Evolutionary conservation across 2,329 filamentous ascomycete species (phyloP), one percentile per base, ranked within the genome.

Genomic region (Ophiocordyceps camponoti-rufipedis): DNA sequence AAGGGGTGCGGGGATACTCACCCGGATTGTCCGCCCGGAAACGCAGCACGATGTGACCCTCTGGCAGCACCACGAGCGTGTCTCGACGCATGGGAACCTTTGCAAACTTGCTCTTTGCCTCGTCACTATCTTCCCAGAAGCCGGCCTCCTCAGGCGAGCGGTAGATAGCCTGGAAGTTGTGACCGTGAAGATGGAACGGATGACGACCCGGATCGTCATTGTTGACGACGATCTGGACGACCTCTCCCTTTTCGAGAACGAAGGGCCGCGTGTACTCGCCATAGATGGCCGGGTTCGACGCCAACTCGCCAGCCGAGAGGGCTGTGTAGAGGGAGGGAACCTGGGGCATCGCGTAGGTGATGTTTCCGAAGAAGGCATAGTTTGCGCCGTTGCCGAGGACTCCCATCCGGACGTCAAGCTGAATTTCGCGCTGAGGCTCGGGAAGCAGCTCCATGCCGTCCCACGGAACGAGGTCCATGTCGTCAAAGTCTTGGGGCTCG

Each of bases 241-340:
- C 68, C 48, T 79, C 67, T 46, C 72, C 74, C 49, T 80, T 73
- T 28, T 78, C 66, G 12, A 93, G 70, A 3, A 93, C 69, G 52
- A 85, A 73, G 1, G 78, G 62, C 53, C 84, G 71, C 0, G 80
- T 78, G 58, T 74, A 75, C 16, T 68, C 65, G 29, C 82, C 82
- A 55, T 87, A 87, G 5, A 86, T 63, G 2, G 57, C 51, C 0
- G 77, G 66, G 49, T 85, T 68, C 2, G 66, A 68, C 13, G 76
- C 73, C 16, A 70, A 63, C 44, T 83, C 63, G 14, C 75, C 76
- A 1, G 76, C 62, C 0, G 75, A 77, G 4, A 93, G 67, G 1
- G 72, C 84, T 0, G 82, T 85, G 67, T 87, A 93, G 0, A 94
- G 68, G 0, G 81, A 78, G 0, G 86, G 87, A 0, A 93, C 85